These are phyloP conservation scores for Cystofilobasidium ferigula DNA, from an alignment of 768 basidiomycete genomes.

Conservation along the genomic window DNA sequence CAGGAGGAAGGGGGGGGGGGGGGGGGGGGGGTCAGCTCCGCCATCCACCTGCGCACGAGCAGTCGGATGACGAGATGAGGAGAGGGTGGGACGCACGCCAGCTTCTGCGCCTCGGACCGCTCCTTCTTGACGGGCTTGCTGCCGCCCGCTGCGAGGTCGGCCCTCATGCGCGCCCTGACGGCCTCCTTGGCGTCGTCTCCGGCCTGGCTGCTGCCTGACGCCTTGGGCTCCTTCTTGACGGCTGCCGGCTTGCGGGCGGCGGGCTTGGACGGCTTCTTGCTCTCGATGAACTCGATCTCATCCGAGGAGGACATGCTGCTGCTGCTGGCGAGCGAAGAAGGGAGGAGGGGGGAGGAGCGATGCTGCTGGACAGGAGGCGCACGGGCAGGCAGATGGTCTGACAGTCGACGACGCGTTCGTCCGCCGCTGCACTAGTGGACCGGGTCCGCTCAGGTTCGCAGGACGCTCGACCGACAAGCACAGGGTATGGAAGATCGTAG, in stretches of 20 bases:
- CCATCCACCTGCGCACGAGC: constrained; percentile 1
- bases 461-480: too few relatives aligned
- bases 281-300: constrained; percentile 29
- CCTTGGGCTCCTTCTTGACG: constrained; percentile 22
- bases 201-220: constrained; percentile 14
- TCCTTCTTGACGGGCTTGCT: constrained; percentile 27
- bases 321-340: background rate
- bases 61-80: background rate
- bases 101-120: constrained; percentile 26
- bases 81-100: background rate
- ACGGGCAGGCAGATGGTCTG: too few relatives aligned
- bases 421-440: too few relatives aligned
- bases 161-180: too few relatives aligned
- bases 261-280: constrained; percentile 26
- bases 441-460: too few relatives aligned
- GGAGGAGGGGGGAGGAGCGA: background rate
- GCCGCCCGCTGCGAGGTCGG: constrained; percentile 7
- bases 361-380: too few relatives aligned
- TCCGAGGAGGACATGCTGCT: constrained; percentile 13
- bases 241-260: background rate
- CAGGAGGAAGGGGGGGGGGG: constrained; percentile 6
- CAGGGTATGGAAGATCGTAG: too few relatives aligned
- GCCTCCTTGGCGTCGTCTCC: constrained; percentile 24
- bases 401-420: too few relatives aligned
- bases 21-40: constrained; percentile 15